Evolutionary conservation across 768 basidiomycete species (phyloP).

Genomic region (Trametes cingulata): DNA sequence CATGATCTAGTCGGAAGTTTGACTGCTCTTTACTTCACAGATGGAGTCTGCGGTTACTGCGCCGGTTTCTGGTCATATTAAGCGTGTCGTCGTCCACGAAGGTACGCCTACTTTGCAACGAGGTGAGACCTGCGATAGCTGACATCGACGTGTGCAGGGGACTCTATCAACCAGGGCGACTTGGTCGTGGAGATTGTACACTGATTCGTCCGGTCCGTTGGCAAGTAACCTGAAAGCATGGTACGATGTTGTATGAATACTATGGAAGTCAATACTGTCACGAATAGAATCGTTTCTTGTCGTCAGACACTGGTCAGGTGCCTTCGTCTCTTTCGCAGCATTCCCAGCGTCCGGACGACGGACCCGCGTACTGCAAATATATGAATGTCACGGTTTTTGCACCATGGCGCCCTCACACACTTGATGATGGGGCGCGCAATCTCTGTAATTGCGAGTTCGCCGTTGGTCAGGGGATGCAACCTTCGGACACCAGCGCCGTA

Average conservation of each 20-base stretch:
- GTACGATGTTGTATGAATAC: conserved; percentile 21
- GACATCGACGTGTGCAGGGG: conserved; percentile 49
- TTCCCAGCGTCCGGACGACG: conserved; percentile 6
- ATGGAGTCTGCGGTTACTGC: conserved; percentile 98
- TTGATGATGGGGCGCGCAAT: not conserved
- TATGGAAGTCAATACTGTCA: conserved; percentile 21
- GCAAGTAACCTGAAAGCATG: conserved; percentile 3
- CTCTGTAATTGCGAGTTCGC: not conserved
- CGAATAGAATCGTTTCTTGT: conserved; percentile 7
- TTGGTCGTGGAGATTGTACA: conserved; percentile 87
- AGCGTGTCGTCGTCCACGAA: conserved; percentile 89
- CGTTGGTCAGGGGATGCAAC: conserved; percentile 3
- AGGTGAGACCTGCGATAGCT: conserved; percentile 2
- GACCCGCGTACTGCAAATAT: conserved; percentile 7
- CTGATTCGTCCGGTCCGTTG: conserved; percentile 31
- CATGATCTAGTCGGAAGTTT: conserved; percentile 20
- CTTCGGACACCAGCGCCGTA: not conserved
- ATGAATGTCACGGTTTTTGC: conserved; percentile 3
- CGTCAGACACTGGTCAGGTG: conserved; percentile 9
- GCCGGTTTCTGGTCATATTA: conserved; percentile 95
- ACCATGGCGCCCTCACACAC: not conserved
- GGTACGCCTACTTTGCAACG: conserved; percentile 42
- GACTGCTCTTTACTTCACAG: conserved; percentile 42
- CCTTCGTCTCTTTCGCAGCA: not conserved
- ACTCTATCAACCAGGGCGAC: conserved; percentile 95